phyloP scores from a whole-genome alignment of 441 rosid genomes.

The Bruguiera hainesii region DNA sequence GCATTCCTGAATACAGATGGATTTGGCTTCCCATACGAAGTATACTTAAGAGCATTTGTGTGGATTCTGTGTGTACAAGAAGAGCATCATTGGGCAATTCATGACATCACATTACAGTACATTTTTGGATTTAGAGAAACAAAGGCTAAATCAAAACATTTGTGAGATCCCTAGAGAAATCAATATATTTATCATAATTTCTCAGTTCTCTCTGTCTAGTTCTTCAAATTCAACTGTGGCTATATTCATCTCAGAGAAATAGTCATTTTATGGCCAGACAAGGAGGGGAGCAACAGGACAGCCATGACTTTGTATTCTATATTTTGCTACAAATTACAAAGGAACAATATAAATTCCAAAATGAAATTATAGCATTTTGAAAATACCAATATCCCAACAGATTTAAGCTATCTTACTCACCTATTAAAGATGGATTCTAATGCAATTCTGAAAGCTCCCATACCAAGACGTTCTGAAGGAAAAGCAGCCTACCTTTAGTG shows the following conservation, averaged over 20 bases:
- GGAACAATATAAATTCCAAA: neutral
- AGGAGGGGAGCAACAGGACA: neutral
- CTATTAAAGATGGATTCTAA: slow-evolving; percentile 74
- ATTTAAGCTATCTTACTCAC: slow-evolving; percentile 26
- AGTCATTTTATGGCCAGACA: neutral
- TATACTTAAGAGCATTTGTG: slow-evolving; percentile 42
- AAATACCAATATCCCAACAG: neutral
- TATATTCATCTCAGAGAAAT: neutral
- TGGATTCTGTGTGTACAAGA: slow-evolving; percentile 48
- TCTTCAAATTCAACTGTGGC: neutral
- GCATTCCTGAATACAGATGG: slow-evolving; percentile 72
- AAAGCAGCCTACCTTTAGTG: slow-evolving; percentile 59
- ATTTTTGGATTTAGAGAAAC: neutral
- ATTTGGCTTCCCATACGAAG: slow-evolving; percentile 77
- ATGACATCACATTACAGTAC: neutral
- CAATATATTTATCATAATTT: neutral
- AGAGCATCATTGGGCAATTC: slow-evolving; percentile 7
- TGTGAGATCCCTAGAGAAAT: neutral
- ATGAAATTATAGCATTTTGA: neutral
- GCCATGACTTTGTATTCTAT: neutral
- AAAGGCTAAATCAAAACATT: neutral
- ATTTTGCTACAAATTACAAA: neutral
- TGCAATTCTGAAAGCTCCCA: slow-evolving; percentile 91
- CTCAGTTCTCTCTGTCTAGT: neutral
- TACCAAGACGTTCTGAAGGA: slow-evolving; percentile 81